A percentile compares a stretch with the other conserved stretches of the same genome.
phyloP scores from a whole-genome alignment of 2,329 filamentous ascomycete genomes.

The Myriosclerotinia curreyana region DNA sequence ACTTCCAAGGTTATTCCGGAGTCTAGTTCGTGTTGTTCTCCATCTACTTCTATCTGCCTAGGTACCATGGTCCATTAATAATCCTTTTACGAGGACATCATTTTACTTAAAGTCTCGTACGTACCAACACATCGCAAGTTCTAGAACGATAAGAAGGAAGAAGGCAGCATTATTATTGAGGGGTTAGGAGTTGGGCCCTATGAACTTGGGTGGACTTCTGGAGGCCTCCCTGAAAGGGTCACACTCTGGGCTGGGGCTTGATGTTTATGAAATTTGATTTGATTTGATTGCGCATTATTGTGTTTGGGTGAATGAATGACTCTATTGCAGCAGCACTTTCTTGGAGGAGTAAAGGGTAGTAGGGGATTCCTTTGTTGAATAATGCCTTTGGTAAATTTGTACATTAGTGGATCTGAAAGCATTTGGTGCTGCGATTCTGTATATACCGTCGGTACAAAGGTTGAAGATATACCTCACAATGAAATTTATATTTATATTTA shows the following conservation, averaged over 20 bases:
- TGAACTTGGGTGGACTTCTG: neutral
- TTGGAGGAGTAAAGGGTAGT: no score
- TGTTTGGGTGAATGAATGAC: neutral
- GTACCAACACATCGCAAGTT: conserved; percentile 1
- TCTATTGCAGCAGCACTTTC: neutral
- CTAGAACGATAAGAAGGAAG: conserved; percentile 6
- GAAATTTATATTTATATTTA: neutral
- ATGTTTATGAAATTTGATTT: neutral
- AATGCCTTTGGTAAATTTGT: neutral
- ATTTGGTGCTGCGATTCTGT: neutral
- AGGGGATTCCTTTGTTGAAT: neutral
- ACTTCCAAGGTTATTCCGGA: neutral
- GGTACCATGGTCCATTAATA: neutral
- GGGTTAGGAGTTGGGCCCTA: neutral
- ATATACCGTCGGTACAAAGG: neutral
- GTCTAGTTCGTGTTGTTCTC: no score
- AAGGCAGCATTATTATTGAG: no score
- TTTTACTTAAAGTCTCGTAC: neutral
- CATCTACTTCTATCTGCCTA: no score
- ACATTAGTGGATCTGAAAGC: neutral
- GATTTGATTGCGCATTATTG: neutral
- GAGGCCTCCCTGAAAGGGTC: neutral
- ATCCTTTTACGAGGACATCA: neutral
- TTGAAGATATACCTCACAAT: neutral
- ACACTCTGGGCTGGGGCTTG: neutral